phyloP scores from a whole-genome alignment of 2,329 filamentous ascomycete species.

The Colletotrichum sp. region DNA sequence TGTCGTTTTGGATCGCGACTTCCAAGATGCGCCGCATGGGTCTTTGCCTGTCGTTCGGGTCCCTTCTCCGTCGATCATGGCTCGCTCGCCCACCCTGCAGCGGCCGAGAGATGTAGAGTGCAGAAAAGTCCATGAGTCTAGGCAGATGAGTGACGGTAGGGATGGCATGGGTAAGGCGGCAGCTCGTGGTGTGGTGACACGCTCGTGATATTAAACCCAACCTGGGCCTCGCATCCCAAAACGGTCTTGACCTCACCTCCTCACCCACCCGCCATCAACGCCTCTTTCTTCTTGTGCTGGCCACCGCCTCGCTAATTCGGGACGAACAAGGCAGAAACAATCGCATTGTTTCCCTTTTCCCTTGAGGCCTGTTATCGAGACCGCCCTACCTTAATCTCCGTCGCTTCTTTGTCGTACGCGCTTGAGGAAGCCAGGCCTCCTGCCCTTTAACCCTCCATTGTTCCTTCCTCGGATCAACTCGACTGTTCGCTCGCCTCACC shows the following conservation, averaged over 20 bases:
- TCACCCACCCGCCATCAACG: slow-evolving; percentile 1
- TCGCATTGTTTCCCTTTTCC: slow-evolving; percentile 17
- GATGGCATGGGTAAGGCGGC: slow-evolving; percentile 7
- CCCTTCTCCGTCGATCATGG: slow-evolving; percentile 15
- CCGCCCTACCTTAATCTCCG: slow-evolving; percentile 6
- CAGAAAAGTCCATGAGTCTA: background rate
- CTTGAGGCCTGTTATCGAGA: slow-evolving; percentile 9
- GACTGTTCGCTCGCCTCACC: background rate
- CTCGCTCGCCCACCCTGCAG: background rate
- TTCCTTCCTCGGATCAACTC: slow-evolving; percentile 1
- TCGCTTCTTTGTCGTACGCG: background rate
- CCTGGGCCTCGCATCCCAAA: slow-evolving; percentile 7
- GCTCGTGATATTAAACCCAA: slow-evolving; percentile 18
- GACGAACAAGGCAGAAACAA: slow-evolving; percentile 18
- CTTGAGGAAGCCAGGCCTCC: slow-evolving; percentile 14
- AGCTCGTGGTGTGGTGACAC: background rate
- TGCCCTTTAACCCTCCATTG: slow-evolving; percentile 5
- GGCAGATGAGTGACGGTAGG: background rate
- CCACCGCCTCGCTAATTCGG: background rate
- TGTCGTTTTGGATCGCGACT: slow-evolving; percentile 18
- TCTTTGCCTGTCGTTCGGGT: slow-evolving; percentile 15
- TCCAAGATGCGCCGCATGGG: slow-evolving; percentile 17
- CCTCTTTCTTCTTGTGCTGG: background rate
- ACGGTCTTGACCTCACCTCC: background rate
- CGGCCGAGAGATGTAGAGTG: background rate